Evolutionary conservation across 2,329 filamentous ascomycete species (phyloP).

Genomic region (Monascus ruber): DNA sequence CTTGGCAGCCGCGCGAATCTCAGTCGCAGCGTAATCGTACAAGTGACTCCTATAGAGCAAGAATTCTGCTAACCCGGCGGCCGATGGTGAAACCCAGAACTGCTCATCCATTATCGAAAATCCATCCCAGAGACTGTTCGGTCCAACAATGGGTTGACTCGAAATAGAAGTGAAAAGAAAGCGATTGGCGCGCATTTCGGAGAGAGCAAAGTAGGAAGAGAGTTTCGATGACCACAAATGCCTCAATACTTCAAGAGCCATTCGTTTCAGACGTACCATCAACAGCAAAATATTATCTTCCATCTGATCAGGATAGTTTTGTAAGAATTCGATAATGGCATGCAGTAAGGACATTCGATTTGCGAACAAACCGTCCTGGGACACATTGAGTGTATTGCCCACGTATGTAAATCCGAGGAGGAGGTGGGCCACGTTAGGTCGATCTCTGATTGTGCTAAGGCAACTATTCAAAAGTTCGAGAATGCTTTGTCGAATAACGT

Average conservation of each 20-base stretch:
- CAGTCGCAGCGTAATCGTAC: conserved; percentile 74
- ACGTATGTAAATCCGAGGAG: conserved; percentile 78
- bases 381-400: conserved; percentile 56
- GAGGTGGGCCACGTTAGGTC: conserved; percentile 80
- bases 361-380: conserved; percentile 59
- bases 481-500: conserved; percentile 71
- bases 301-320: conserved; percentile 55
- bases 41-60: conserved; percentile 64
- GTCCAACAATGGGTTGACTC: conserved; percentile 58
- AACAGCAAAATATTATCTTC: conserved; percentile 52
- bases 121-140: conserved; percentile 63
- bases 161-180: conserved; percentile 69
- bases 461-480: conserved; percentile 78
- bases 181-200: conserved; percentile 67
- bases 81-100: conserved; percentile 59
- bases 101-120: conserved; percentile 47
- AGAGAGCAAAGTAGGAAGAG: conserved; percentile 61
- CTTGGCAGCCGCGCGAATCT: conserved; percentile 67
- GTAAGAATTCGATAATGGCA: conserved; percentile 59
- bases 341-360: conserved; percentile 71
- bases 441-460: conserved; percentile 59
- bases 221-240: conserved; percentile 75
- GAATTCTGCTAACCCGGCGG: conserved; percentile 63
- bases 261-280: conserved; percentile 58
- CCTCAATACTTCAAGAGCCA: conserved; percentile 61